Conservation (phyloP, 176 grass and related monocot genomes). For the Oryza officinalis region DNA sequence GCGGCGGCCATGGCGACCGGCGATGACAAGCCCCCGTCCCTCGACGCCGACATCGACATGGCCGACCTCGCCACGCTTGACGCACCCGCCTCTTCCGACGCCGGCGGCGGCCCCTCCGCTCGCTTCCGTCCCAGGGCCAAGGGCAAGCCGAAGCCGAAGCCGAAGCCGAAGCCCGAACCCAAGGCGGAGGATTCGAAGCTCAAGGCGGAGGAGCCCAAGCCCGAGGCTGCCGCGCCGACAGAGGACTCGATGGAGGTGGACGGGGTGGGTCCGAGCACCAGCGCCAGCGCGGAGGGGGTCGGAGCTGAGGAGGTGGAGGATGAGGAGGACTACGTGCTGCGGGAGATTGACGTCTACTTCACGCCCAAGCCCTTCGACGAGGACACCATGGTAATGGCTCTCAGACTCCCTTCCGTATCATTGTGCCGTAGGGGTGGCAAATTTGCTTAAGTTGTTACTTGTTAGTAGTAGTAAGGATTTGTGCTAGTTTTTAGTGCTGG, state of each 20-base stretch:
- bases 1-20: slow-evolving; percentile 34
- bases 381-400: slow-evolving; percentile 50
- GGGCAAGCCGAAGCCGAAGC: slow-evolving; percentile 38
- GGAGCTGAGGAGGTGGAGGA: slow-evolving; percentile 20
- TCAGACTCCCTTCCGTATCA: neutral
- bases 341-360: slow-evolving; percentile 86
- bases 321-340: slow-evolving; percentile 60
- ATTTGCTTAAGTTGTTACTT: neutral
- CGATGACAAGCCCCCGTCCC: slow-evolving; percentile 28
- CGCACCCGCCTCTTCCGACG: slow-evolving; percentile 9
- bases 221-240: neutral
- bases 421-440: neutral
- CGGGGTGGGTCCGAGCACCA: neutral
- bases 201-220: neutral
- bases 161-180: neutral
- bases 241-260: slow-evolving; percentile 55
- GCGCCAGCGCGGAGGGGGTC: neutral
- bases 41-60: slow-evolving; percentile 58
- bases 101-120: slow-evolving; percentile 15
- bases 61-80: slow-evolving; percentile 40
- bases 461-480: neutral
- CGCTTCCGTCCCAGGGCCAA: slow-evolving; percentile 68
- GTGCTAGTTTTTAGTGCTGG: neutral
- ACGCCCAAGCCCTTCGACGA: slow-evolving; percentile 61
- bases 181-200: neutral